Conservation (phyloP, 2,329 filamentous ascomycete genomes). For the Diaporthe aspalathi region DNA sequence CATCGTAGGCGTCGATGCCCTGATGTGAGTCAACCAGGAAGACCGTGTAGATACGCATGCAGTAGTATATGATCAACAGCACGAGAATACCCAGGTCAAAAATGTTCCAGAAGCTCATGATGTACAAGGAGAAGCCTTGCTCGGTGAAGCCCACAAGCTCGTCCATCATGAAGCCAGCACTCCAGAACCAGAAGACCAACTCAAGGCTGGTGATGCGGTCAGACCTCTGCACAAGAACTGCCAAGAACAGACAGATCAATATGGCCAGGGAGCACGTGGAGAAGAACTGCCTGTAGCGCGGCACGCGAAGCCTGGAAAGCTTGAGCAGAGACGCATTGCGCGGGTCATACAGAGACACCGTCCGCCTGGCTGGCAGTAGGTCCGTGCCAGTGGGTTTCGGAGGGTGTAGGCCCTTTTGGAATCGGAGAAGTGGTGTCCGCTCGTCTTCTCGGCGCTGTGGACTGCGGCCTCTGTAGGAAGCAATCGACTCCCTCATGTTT, state of each 20-base stretch:
- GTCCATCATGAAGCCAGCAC: constrained; percentile 95
- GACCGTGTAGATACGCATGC: constrained; percentile 87
- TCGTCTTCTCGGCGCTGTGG: constrained; percentile 51
- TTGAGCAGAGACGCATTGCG: constrained; percentile 92
- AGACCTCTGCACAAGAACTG: constrained; percentile 81
- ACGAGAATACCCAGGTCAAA: constrained; percentile 92
- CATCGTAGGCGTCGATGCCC: constrained; percentile 89
- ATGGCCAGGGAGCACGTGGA: constrained; percentile 89
- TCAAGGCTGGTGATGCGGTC: constrained; percentile 86
- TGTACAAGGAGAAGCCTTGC: constrained; percentile 94
- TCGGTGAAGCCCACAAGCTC: constrained; percentile 97
- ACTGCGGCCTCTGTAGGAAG: constrained; percentile 40
- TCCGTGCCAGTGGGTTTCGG: constrained; percentile 44
- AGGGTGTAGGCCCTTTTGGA: constrained; percentile 48
- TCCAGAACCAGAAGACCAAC: constrained; percentile 97
- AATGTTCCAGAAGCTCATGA: constrained; percentile 98
- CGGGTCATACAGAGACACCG: constrained; percentile 90
- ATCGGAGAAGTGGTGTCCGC: constrained; percentile 64
- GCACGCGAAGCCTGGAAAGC: constrained; percentile 88
- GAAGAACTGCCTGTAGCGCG: constrained; percentile 89
- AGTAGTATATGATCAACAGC: constrained; percentile 88
- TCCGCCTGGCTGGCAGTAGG: constrained; percentile 66
- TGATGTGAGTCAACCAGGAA: constrained; percentile 80
- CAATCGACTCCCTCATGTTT: constrained; percentile 44
- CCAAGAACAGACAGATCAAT: constrained; percentile 85